phyloP scores from a whole-genome alignment of 139 green algal genomes.

The Mesotaenium endlicherianum region DNA sequence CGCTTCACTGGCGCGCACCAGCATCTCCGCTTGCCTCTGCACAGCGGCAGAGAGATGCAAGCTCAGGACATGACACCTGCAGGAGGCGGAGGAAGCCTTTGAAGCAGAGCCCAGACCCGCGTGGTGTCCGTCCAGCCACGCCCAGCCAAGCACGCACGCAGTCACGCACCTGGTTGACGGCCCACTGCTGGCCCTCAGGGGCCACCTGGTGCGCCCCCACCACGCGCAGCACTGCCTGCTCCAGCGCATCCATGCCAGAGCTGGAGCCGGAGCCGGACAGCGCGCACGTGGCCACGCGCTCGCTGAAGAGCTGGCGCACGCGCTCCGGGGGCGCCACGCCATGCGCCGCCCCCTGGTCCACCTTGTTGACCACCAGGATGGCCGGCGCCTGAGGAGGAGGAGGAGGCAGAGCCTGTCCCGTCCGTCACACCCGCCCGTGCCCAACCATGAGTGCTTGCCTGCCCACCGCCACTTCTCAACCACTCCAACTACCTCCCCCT shows the following conservation, averaged over 20 bases:
- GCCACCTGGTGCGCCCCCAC: slow-evolving; percentile 20
- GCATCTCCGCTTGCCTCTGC: slow-evolving; percentile 47
- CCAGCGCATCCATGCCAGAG: slow-evolving; percentile 67
- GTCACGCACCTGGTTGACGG: slow-evolving; percentile 75
- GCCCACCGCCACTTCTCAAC: too few species aligned
- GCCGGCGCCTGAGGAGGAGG: slow-evolving; percentile 29
- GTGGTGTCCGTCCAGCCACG: too few species aligned
- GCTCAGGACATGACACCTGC: too few species aligned
- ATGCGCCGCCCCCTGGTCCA: slow-evolving; percentile 56
- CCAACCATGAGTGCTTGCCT: too few species aligned
- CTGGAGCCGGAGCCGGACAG: slow-evolving; percentile 58
- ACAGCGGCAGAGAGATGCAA: too few species aligned
- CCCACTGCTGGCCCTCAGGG: slow-evolving; percentile 73
- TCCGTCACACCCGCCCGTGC: too few species aligned
- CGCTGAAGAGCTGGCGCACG: slow-evolving; percentile 47
- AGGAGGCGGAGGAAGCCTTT: too few species aligned
- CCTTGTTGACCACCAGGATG: slow-evolving; percentile 90
- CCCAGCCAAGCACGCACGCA: too few species aligned
- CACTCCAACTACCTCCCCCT: too few species aligned
- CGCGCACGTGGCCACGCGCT: slow-evolving; percentile 69
- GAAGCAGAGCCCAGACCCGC: too few species aligned
- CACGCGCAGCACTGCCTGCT: slow-evolving; percentile 54
- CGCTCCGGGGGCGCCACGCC: slow-evolving; percentile 7
- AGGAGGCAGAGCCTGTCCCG: too few species aligned
- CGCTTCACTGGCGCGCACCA: slow-evolving; percentile 46